Base-by-base conservation (phyloP, 176 grass and related monocot species). In the Triticum urartu region DNA sequence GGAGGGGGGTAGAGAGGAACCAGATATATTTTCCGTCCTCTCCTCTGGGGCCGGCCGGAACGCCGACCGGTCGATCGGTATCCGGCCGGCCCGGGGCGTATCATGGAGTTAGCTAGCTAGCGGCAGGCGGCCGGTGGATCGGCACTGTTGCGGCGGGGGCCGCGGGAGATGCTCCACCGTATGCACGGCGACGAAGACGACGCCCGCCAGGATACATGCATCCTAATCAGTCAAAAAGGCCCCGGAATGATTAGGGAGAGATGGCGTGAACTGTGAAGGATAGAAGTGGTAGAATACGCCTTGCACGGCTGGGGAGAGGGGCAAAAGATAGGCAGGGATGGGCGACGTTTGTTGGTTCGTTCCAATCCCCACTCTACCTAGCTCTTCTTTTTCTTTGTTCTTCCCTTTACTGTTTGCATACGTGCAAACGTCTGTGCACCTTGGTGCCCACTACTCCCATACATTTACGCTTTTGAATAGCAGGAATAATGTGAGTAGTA, bases 131-230 rank as follows among this genome's bases (percentile, higher is more conserved):
- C 54, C 54, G 54, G 54, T 59, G 54, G 54, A 59, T 59, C 54
- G 26, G 42, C 63, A 68, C 79, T 68, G 79, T 81, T 52, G 63
- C 64, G 25, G 50, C 62, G 79, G 79, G 79, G 62, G 39, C 64
- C 79, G 42, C 79, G 5, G 21, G 63, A 68, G 79, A 68, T 81
- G 79, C 79, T 81, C 79, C 62, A 5, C 42, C 28, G 50, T 60
- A 80, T 47, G 63, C 79, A 48, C 79, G 79, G 3, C 45, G 70
- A 28, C 60, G 78, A 66, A 24, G 78, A 42, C 22, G 33, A 32
- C 73, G 40, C 45, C 70, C 12, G n/a, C 71, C n/a, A 76, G 25
- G 47, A 77, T 32, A 35, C 79, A 77, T 32, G 22, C 79, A 47
- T 81, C 64, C 42, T 22, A 47, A 22, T 81, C 64, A 21, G 20